Evolutionary conservation across 495 filamentous ascomycete species (phyloP), one percentile per base, ranked within the genome.

Genomic region (Tuber calosporum): DNA sequence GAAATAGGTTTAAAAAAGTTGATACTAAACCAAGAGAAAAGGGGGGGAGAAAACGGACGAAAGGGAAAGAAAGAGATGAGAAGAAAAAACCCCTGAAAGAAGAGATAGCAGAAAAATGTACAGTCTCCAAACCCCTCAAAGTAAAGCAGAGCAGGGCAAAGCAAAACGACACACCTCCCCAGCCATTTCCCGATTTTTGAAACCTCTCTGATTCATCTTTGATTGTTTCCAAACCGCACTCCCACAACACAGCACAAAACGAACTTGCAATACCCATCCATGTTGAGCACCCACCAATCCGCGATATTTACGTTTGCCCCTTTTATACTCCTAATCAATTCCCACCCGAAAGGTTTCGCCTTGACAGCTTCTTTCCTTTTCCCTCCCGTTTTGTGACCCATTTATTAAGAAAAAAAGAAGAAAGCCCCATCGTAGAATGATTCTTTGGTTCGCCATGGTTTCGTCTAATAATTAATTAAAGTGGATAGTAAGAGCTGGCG

Each of bases 51-150:
- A 3, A 22, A 30, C 6, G 22, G 8, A 8, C 39, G 39, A 11
- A 17, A 42, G 41, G 69, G n/a, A n/a, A 69, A 76, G 36, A 77
- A 77, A 42, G 72, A 37, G 68, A 78, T 62, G 77, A 62, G 73
- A 70, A 69, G 39, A n/a, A 67, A 53, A 58, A 39, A 17, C 26
- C 37, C 30, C 20, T 71, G 66, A 70, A 70, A 41, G 68, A 34
- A 66, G 53, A 77, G 39, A 70, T 72, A 68, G 72, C 40, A 48
- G 68, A 77, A 77, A 71, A 78, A 78, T 78, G 62, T 78, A 78
- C 70, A 78, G 39, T 45, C 74, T 77, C 70, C 67, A 73, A 70
- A 17, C 40, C 30, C 70, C 68, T 62, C 53, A 34, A 17, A 58
- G 48, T 15, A 58, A 62, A 62, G 26, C 26, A 34, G 26, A 34